Base-by-base conservation (phyloP, 176 grass and related monocot species). In the Eragrostis curvula region DNA sequence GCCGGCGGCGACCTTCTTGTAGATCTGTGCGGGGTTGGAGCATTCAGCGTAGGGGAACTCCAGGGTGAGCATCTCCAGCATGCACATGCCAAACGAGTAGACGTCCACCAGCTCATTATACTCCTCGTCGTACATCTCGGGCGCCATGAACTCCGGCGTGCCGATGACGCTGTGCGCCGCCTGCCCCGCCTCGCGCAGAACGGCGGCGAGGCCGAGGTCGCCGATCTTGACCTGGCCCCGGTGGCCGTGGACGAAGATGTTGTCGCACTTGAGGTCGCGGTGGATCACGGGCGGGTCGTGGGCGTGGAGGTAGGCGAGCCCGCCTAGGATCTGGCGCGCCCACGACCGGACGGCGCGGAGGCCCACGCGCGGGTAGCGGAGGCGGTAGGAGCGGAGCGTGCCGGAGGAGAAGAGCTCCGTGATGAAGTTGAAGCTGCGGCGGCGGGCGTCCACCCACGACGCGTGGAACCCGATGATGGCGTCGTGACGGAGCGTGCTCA, bases 321-420 rank as follows among this genome's bases (percentile, higher is more conserved):
- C 95, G 0, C 77, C 65, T 3, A 97, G 88, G 81, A 97, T 87
- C 64, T 94, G 88, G 12, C 88, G 83, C 0, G 89, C 91, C 96
- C 96, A 99, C 1, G 18, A 86, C 12, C 83, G 81, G 60, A 99
- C 81, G 16, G 96, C 93, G 56, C 81, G 89, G 68, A 93, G 79
- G 78, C 71, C 49, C 0, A 96, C 93, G 61, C 85, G 85, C 0
- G 82, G 91, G 81, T 99, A 96, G 8, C 87, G 85, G 66, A 76
- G 80, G 28, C 68, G 88, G 46, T 88, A 99, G 68, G 90, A 81
- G 27, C 93, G 88, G 11, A 99, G 92, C 14, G 96, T 96, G 63
- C 96, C 93, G 21, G 96, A 96, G 79, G 96, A 93, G 85, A 99
- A 96, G 93, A 99, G 90, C 87, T 99, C 96, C 1, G 93, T 99